phyloP scores from a whole-genome alignment of 306 rosid species.

The Ormosia semicastrata region DNA sequence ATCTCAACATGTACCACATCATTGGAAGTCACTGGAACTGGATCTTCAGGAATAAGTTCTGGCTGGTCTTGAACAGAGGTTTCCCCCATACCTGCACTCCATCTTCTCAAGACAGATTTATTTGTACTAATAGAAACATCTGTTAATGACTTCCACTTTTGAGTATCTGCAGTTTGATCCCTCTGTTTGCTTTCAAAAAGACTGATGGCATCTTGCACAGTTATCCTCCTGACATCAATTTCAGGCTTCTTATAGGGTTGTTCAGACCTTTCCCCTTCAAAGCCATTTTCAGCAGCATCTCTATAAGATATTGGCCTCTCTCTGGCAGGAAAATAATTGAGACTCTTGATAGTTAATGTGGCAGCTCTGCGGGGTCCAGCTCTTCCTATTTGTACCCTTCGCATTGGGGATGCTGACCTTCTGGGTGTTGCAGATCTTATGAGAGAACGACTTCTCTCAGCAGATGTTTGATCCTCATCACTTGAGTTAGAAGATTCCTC shows the following conservation, averaged over 20 bases:
- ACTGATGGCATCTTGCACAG: constrained; percentile 91
- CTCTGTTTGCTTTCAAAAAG: constrained; percentile 93
- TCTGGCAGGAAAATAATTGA: constrained; percentile 64
- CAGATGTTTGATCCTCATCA: constrained; percentile 64
- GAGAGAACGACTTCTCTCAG: constrained; percentile 85
- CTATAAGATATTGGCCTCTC: constrained; percentile 51
- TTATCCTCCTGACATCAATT: constrained; percentile 74
- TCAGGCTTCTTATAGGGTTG: constrained; percentile 58
- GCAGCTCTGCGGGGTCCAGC: constrained; percentile 87
- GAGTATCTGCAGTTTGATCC: constrained; percentile 58
- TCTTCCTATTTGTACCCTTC: constrained; percentile 88
- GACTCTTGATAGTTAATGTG: constrained; percentile 87
- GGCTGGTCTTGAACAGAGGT: constrained; percentile 52
- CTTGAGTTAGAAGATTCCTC: constrained; percentile 72
- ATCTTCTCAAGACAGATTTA: constrained; percentile 94
- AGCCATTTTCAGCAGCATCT: constrained; percentile 50
- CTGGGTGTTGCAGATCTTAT: constrained; percentile 69
- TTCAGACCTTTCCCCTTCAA: constrained; percentile 68
- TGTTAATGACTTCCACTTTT: constrained; percentile 61
- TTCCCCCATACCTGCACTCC: constrained; percentile 90
- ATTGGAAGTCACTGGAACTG: constrained; percentile 40
- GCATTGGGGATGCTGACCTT: constrained; percentile 98
- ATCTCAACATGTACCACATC: constrained; percentile 36
- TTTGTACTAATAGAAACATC: constrained; percentile 59
- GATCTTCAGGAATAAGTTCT: constrained; percentile 52